Evolutionary conservation across 2,329 filamentous ascomycete species (phyloP).

Genomic region (Aspergillaceae sp.): DNA sequence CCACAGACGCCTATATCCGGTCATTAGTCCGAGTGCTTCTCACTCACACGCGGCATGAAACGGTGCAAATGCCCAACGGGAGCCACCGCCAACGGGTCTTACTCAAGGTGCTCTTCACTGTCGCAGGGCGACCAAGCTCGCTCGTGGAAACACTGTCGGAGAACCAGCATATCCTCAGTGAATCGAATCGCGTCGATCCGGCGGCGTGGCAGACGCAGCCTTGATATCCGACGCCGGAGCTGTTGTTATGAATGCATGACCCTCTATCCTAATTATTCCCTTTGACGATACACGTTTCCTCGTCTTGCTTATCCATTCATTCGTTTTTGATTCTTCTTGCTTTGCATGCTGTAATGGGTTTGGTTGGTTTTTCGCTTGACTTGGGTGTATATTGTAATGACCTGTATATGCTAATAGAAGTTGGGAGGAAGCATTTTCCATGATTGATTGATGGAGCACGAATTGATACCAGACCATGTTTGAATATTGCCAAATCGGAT

Average conservation of each 20-base stretch:
- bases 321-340: no score
- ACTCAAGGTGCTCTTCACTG: conserved; percentile 30
- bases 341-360: no score
- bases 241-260: conserved; percentile 28
- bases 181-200: conserved; percentile 16
- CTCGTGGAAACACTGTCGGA: conserved; percentile 27
- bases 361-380: no score
- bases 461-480: no score
- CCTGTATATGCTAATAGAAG: no score
- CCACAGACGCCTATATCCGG: conserved; percentile 26
- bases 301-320: no score
- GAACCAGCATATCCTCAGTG: conserved; percentile 21
- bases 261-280: not conserved
- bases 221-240: conserved; percentile 18
- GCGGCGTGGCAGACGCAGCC: conserved; percentile 12
- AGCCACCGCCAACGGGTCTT: conserved; percentile 18
- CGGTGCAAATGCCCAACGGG: conserved; percentile 8
- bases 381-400: no score
- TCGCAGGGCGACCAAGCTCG: conserved; percentile 21
- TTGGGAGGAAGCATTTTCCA: no score
- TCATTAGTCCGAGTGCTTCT: conserved; percentile 26
- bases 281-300: not conserved
- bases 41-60: conserved; percentile 22
- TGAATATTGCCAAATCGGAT: no score
- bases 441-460: no score